These are phyloP conservation scores for Xylaria palmicola DNA, from an alignment of 495 filamentous ascomycete species.

Conservation along the genomic window DNA sequence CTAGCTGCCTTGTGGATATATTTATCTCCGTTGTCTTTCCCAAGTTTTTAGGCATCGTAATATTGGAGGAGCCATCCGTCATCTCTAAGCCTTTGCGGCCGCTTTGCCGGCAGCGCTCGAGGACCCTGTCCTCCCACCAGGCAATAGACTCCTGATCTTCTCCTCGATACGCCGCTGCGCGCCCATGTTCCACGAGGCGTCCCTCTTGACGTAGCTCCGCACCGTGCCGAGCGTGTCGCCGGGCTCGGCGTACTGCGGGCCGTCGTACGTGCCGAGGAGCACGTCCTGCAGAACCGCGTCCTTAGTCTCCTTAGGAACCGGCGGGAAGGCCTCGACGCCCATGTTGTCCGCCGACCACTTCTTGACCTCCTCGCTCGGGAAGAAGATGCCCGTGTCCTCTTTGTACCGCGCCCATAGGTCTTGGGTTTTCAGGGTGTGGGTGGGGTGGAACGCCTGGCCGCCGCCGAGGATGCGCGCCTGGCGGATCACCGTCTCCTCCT, in stretches of 20 bases:
- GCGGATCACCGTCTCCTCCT: slow-evolving; percentile 23
- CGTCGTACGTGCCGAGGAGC: slow-evolving; percentile 43
- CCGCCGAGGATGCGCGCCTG: slow-evolving; percentile 28
- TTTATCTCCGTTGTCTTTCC: background rate
- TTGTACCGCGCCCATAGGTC: slow-evolving; percentile 6
- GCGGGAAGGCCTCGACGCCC: slow-evolving; percentile 16
- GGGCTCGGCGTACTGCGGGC: slow-evolving; percentile 27
- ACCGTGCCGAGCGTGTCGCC: slow-evolving; percentile 34
- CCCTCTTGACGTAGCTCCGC: slow-evolving; percentile 34
- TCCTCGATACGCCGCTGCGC: slow-evolving; percentile 31
- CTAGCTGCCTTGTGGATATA: background rate
- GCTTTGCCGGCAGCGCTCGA: background rate
- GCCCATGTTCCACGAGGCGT: slow-evolving; percentile 38
- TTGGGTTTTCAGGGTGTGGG: background rate
- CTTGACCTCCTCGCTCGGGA: slow-evolving; percentile 17
- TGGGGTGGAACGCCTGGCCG: slow-evolving; percentile 18
- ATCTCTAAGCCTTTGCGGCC: slow-evolving; percentile 5
- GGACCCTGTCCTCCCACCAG: slow-evolving; percentile 2
- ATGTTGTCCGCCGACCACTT: slow-evolving; percentile 9
- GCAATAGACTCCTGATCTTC: slow-evolving; percentile 35
- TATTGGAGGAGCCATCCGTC: background rate
- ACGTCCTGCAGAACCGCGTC: slow-evolving; percentile 37
- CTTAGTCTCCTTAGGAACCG: slow-evolving; percentile 29
- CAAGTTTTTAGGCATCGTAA: background rate
- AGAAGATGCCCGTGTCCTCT: slow-evolving; percentile 18